Evolutionary conservation across 768 basidiomycete genomes (phyloP), one percentile per base, ranked within the genome.

Genomic region (Calocybe indica): DNA sequence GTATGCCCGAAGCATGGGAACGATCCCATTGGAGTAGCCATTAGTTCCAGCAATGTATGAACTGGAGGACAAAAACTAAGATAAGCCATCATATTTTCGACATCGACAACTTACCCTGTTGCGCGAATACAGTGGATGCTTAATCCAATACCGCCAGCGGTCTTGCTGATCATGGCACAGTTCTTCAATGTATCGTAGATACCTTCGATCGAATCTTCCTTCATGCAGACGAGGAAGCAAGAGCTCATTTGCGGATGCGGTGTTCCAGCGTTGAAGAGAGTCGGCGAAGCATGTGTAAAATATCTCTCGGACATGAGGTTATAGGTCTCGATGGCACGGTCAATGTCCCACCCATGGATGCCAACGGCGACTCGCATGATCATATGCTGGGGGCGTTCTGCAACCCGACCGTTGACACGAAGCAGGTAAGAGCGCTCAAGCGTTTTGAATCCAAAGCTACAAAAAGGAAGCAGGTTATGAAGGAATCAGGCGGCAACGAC

Each of bases 321-420:
- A 65, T 92, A 92, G 0, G 95, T 96, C 72, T 96, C 84, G 52
- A 97, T 71, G 40, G 84, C 91, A 32, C 83, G 85, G 14, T 95
- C 91, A 47, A 97, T 79, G 64, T 98, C 88, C 7, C 68, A 61
- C 5, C 93, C 94, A 63, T 98, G 95, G 47, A 99, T 93, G 36
- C 95, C 95, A 40, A 98, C 92, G 40, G 96, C 91, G 48, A 99
- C 96, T 65, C 96, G 93, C 96, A 99, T 98, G 65, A 98, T 86
- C 82, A 98, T 90, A 66, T 98, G 96, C 59, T 98, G 96, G 30
- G 96, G 96, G 34, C 96, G 85, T 66, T 99, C 96, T 37, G 93
- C 94, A 40, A 95, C 91, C 50, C 89, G 88, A 37, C 92, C 92
- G 62, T 95, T 81, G 69, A 98, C 83, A 49, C 93, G 85, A 37